These are phyloP conservation scores for Musa acuminata DNA, from an alignment of 176 grass and related monocot genomes.

Conservation along the genomic window DNA sequence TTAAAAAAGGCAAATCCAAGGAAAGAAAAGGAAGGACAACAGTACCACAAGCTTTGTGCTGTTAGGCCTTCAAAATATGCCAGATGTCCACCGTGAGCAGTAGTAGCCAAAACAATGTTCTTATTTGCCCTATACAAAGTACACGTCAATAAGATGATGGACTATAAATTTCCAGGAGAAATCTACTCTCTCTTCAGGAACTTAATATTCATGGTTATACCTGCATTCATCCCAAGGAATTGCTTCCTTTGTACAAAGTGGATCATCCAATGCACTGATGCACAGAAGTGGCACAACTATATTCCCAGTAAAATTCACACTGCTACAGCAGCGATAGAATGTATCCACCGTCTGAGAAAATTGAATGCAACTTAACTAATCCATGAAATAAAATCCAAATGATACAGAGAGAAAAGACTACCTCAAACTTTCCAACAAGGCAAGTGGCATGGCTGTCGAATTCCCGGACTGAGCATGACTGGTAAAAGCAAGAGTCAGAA, in stretches of 20 bases:
- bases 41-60: no score
- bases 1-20: no score
- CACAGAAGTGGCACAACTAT: slow-evolving; percentile 79
- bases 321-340: slow-evolving; percentile 89
- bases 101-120: slow-evolving; percentile 92
- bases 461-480: slow-evolving; percentile 81
- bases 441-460: slow-evolving; percentile 92
- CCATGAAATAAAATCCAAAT: no score
- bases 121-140: slow-evolving; percentile 53
- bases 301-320: slow-evolving; percentile 63
- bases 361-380: background rate
- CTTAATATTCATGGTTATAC: slow-evolving; percentile 21
- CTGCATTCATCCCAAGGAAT: slow-evolving; percentile 99
- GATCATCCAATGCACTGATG: slow-evolving; percentile 92
- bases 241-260: slow-evolving; percentile 82
- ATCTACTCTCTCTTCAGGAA: background rate
- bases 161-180: background rate
- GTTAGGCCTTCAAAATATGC: no score
- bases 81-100: slow-evolving; percentile 78
- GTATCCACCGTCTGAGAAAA: slow-evolving; percentile 86
- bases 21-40: no score
- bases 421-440: slow-evolving; percentile 78
- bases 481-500: slow-evolving; percentile 22
- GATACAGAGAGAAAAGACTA: slow-evolving; percentile 7
- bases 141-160: no score